These are phyloP conservation scores for cucumber (Cucumis sativus) DNA, from an alignment of 306 rosid genomes.

Conservation along the genomic window DNA sequence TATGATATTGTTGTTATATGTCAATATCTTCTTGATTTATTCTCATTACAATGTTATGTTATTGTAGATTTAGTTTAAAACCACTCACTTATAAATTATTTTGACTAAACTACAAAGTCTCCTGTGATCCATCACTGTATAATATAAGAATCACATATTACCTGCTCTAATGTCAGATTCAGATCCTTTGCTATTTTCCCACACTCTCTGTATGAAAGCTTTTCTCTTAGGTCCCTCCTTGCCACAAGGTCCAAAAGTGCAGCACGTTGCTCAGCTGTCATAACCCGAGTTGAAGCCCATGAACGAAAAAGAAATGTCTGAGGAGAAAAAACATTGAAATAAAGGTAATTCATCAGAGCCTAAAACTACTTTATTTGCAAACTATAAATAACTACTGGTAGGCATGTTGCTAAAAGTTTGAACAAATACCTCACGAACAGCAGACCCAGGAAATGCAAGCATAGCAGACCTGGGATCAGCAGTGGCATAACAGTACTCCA, in stretches of 20 bases:
- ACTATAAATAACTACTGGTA: neutral
- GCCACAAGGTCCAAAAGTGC: constrained; percentile 45
- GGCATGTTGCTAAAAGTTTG: neutral
- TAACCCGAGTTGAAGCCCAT: constrained; percentile 73
- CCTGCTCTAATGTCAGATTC: constrained; percentile 73
- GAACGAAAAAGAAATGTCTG: constrained; percentile 64
- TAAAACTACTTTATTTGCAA: neutral
- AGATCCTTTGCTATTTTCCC: constrained; percentile 80
- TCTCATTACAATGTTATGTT: no score
- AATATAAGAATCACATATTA: constrained; percentile 12
- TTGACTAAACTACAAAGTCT: no score
- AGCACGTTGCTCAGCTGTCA: constrained; percentile 79
- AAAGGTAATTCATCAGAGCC: neutral
- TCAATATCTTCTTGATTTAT: no score
- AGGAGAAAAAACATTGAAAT: neutral
- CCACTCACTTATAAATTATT: no score
- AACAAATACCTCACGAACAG: constrained; percentile 61
- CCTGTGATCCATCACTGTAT: neutral
- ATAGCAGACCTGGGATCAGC: constrained; percentile 64
- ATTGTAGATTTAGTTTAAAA: no score
- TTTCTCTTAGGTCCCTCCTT: constrained; percentile 37
- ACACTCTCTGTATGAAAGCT: constrained; percentile 56
- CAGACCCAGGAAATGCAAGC: constrained; percentile 89
- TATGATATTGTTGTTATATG: no score
- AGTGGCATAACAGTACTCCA: constrained; percentile 80